phyloP scores from a whole-genome alignment of 768 basidiomycete species.

The Paxillus rubicundulus region DNA sequence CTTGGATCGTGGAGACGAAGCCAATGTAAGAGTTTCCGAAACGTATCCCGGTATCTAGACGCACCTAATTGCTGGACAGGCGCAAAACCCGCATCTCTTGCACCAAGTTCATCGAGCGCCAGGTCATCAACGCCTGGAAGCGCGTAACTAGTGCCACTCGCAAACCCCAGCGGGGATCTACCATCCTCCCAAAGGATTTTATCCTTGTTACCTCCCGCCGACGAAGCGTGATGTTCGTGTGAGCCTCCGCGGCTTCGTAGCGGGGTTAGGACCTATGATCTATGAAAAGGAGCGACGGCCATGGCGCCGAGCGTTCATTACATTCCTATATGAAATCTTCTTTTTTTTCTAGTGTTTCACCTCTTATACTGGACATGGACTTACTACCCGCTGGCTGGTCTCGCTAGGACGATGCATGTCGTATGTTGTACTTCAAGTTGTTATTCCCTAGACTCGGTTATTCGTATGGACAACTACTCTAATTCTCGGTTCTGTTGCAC shows the following conservation, averaged over 20 bases:
- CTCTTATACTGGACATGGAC: conserved; percentile 5
- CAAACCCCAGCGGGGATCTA: conserved; percentile 49
- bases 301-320: conserved; percentile 18
- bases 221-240: conserved; percentile 46
- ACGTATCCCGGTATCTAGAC: neutral
- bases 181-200: conserved; percentile 58
- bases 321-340: neutral
- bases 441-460: neutral
- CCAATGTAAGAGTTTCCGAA: conserved; percentile 19
- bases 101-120: conserved; percentile 54
- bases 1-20: conserved; percentile 25
- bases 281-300: conserved; percentile 12
- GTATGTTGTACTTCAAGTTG: neutral
- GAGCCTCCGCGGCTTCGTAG: conserved; percentile 16
- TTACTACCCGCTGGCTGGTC: neutral
- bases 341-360: neutral
- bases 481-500: conserved; percentile 12
- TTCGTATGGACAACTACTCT: neutral
- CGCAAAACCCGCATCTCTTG: conserved; percentile 30
- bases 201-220: conserved; percentile 56
- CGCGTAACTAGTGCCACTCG: conserved; percentile 52
- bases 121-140: conserved; percentile 61
- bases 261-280: conserved; percentile 2
- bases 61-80: conserved; percentile 10
- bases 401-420: conserved; percentile 3